These are phyloP conservation scores for Verbascum thapsus DNA, from an alignment of 257 asterid genomes.

Conservation along the genomic window DNA sequence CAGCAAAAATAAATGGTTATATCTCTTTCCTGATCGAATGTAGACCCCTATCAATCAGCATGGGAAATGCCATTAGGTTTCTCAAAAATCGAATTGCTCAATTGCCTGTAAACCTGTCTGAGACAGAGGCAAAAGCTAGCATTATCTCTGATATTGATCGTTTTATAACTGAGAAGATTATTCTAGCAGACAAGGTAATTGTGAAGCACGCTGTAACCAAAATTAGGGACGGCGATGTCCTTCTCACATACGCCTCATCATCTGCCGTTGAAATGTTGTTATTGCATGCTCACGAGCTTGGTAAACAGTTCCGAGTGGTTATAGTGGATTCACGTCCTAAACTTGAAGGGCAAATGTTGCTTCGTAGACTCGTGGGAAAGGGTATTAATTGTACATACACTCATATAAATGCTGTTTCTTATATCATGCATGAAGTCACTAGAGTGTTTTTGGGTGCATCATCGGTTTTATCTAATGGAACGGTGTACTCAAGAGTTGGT, in stretches of 20 bases:
- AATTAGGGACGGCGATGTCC: constrained; percentile 83
- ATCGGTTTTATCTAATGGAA: constrained; percentile 82
- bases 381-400: constrained; percentile 82
- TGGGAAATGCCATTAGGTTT: constrained; percentile 88
- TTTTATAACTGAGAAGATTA: constrained; percentile 72
- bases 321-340: constrained; percentile 89
- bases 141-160: constrained; percentile 62
- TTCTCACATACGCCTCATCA: constrained; percentile 79
- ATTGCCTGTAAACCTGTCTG: constrained; percentile 63
- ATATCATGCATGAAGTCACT: constrained; percentile 80
- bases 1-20: constrained; percentile 63
- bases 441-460: constrained; percentile 87
- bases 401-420: constrained; percentile 83
- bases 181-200: constrained; percentile 79
- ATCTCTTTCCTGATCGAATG: constrained; percentile 76
- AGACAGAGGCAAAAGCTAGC: constrained; percentile 74
- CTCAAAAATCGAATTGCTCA: constrained; percentile 70
- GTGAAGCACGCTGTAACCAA: constrained; percentile 85
- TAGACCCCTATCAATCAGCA: constrained; percentile 89
- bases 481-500: constrained; percentile 91
- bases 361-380: constrained; percentile 79
- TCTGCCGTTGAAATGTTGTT: constrained; percentile 85
- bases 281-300: constrained; percentile 82
- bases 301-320: constrained; percentile 73
- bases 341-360: constrained; percentile 81